Evolutionary conservation across 2,329 filamentous ascomycete species (phyloP).

Genomic region (Simplicillium sp.): DNA sequence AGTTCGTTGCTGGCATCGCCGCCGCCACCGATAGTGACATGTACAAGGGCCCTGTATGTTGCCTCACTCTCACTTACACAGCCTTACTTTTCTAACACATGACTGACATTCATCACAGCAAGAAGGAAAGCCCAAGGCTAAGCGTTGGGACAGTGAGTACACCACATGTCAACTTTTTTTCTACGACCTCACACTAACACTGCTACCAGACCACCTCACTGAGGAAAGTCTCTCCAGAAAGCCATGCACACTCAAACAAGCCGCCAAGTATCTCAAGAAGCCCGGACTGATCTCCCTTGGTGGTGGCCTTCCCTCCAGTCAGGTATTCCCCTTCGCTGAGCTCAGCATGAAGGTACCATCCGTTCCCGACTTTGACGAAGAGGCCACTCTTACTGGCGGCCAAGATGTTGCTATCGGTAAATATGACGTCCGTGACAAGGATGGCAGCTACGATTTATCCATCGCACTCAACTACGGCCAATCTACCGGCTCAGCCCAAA

Average conservation of each 20-base stretch:
- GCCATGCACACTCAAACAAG: slow-evolving; percentile 70
- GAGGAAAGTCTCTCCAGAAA: slow-evolving; percentile 50
- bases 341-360: slow-evolving; percentile 65
- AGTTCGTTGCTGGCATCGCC: slow-evolving; percentile 65
- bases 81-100: neutral
- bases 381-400: slow-evolving; percentile 52
- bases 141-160: slow-evolving; percentile 72
- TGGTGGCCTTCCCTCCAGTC: slow-evolving; percentile 77
- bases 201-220: slow-evolving; percentile 42
- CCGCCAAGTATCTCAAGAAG: slow-evolving; percentile 68
- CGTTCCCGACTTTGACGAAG: slow-evolving; percentile 60
- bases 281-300: slow-evolving; percentile 87
- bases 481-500: slow-evolving; percentile 73
- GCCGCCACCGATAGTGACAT: slow-evolving; percentile 69
- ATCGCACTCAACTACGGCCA: slow-evolving; percentile 92
- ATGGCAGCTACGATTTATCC: slow-evolving; percentile 58
- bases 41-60: slow-evolving; percentile 65
- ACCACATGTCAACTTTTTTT: neutral
- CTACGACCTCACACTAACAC: slow-evolving; percentile 1
- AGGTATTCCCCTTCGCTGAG: slow-evolving; percentile 87
- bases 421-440: slow-evolving; percentile 62
- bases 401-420: slow-evolving; percentile 62
- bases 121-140: slow-evolving; percentile 63
- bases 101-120: neutral
- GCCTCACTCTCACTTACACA: neutral